phyloP scores from a whole-genome alignment of 1,284 basidiomycete genomes.

The Moesziomyces globuligerus region DNA sequence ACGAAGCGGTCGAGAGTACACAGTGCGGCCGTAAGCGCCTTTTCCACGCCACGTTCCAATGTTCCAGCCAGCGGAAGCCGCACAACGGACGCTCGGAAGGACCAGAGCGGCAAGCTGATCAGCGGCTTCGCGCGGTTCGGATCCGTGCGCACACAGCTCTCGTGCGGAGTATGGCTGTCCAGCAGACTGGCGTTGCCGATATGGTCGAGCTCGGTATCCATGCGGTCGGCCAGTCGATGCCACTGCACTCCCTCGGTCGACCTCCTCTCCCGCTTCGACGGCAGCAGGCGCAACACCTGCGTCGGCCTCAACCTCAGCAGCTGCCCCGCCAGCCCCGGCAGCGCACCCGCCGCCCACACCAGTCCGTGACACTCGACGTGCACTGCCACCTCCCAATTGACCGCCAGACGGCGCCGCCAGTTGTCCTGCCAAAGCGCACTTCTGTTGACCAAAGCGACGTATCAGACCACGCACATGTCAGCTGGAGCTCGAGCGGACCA shows the following conservation, averaged over 20 bases:
- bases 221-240: slow-evolving; percentile 25
- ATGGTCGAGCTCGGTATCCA: slow-evolving; percentile 37
- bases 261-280: not conserved
- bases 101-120: slow-evolving; percentile 6
- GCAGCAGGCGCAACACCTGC: slow-evolving; percentile 3
- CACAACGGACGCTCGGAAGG: slow-evolving; percentile 3
- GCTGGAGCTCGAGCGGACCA: slow-evolving; percentile 2
- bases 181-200: slow-evolving; percentile 28
- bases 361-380: slow-evolving; percentile 23
- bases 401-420: slow-evolving; percentile 21
- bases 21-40: slow-evolving; percentile 10
- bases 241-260: slow-evolving; percentile 4
- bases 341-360: slow-evolving; percentile 1
- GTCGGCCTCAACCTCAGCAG: slow-evolving; percentile 12
- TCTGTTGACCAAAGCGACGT: slow-evolving; percentile 9
- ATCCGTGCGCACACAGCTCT: slow-evolving; percentile 19
- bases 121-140: slow-evolving; percentile 5
- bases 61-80: slow-evolving; percentile 10
- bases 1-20: slow-evolving; percentile 9
- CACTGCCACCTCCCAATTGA: slow-evolving; percentile 26
- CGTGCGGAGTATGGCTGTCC: slow-evolving; percentile 24
- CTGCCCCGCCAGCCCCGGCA: slow-evolving; percentile 9
- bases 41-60: slow-evolving; percentile 5
- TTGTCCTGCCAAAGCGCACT: slow-evolving; percentile 33
- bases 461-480: slow-evolving; percentile 24